phyloP scores from a whole-genome alignment of 331 rosid species.

The Spiraea crenata region DNA sequence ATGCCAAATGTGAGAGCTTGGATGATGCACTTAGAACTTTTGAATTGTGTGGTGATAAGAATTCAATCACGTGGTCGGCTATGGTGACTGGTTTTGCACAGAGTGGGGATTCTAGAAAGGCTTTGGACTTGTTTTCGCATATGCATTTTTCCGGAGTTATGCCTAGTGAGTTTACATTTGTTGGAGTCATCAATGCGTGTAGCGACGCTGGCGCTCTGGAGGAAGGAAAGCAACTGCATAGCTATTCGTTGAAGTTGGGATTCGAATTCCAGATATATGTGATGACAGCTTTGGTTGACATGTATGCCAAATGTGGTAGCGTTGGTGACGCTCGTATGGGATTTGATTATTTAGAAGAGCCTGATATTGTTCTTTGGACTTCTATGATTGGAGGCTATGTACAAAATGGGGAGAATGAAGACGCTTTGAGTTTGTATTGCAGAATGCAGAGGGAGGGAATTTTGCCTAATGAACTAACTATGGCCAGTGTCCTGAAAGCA shows the following conservation, averaged over 20 bases:
- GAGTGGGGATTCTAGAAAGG: constrained; percentile 64
- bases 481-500: constrained; percentile 77
- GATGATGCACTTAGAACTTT: constrained; percentile 73
- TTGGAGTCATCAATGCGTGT: constrained; percentile 80
- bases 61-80: constrained; percentile 90
- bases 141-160: constrained; percentile 60
- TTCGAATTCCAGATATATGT: constrained; percentile 59
- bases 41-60: constrained; percentile 47
- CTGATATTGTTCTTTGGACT: constrained; percentile 86
- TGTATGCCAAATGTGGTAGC: constrained; percentile 76
- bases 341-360: constrained; percentile 58
- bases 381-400: constrained; percentile 82
- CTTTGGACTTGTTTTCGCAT: constrained; percentile 52
- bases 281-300: constrained; percentile 82
- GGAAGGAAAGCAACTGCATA: constrained; percentile 74
- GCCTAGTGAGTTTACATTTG: constrained; percentile 76
- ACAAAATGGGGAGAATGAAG: constrained; percentile 73
- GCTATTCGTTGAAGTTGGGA: constrained; percentile 68
- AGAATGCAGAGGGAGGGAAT: constrained; percentile 71
- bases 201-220: constrained; percentile 56
- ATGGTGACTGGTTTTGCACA: constrained; percentile 86
- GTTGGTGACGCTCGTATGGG: constrained; percentile 62
- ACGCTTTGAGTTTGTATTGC: constrained; percentile 59
- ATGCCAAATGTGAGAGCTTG: constrained; percentile 69
- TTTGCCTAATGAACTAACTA: constrained; percentile 70